These are phyloP conservation scores for Xylaria curta DNA, from an alignment of 495 filamentous ascomycete species.

Conservation along the genomic window DNA sequence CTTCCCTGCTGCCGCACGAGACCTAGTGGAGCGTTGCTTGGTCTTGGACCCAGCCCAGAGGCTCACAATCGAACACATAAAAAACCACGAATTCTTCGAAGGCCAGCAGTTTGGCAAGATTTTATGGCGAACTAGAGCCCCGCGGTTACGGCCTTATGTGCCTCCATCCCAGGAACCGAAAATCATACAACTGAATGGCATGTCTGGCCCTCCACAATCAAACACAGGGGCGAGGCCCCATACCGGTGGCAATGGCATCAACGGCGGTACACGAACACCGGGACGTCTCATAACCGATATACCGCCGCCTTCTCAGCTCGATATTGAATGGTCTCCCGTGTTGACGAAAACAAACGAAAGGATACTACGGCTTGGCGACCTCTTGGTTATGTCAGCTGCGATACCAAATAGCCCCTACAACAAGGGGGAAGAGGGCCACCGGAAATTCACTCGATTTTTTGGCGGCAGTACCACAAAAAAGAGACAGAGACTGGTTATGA, in stretches of 20 bases:
- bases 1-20: slow-evolving; percentile 86
- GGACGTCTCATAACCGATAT: slow-evolving; percentile 93
- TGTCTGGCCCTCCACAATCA: slow-evolving; percentile 54
- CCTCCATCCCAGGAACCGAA: slow-evolving; percentile 77
- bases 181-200: slow-evolving; percentile 80
- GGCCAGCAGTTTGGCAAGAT: slow-evolving; percentile 83
- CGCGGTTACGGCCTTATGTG: slow-evolving; percentile 84
- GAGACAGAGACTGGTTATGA: slow-evolving; percentile 89
- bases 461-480: slow-evolving; percentile 90
- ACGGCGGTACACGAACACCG: slow-evolving; percentile 54
- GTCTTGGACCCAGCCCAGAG: slow-evolving; percentile 88
- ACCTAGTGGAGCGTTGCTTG: slow-evolving; percentile 89
- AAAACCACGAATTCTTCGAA: slow-evolving; percentile 97
- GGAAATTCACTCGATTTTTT: slow-evolving; percentile 92
- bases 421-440: slow-evolving; percentile 63
- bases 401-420: slow-evolving; percentile 72
- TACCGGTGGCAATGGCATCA: slow-evolving; percentile 39
- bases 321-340: slow-evolving; percentile 99
- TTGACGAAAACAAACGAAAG: slow-evolving; percentile 88
- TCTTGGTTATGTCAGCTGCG: slow-evolving; percentile 81
- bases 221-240: slow-evolving; percentile 52
- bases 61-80: slow-evolving; percentile 94
- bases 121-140: slow-evolving; percentile 91
- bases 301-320: slow-evolving; percentile 92
- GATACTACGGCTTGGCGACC: slow-evolving; percentile 91